These are phyloP conservation scores for Alternaria infectoria DNA, from an alignment of 2,329 filamentous ascomycete species.

Conservation along the genomic window DNA sequence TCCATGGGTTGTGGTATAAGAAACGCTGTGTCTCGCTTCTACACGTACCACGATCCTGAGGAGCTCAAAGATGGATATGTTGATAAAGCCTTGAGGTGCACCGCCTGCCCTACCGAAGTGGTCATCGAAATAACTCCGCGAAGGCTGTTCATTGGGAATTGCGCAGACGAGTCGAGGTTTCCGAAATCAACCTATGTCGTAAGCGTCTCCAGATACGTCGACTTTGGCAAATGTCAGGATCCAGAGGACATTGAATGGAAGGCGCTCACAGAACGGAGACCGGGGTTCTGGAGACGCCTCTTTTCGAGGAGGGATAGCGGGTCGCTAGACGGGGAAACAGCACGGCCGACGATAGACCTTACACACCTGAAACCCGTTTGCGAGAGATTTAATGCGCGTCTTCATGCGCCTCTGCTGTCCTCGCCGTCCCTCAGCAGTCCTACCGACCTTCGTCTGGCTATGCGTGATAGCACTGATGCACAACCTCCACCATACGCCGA, in stretches of 20 bases:
- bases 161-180: not conserved
- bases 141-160: not conserved
- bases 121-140: not conserved
- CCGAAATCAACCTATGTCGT: not conserved
- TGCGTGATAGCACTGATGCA: not conserved
- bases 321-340: not conserved
- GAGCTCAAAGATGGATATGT: not conserved
- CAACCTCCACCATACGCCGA: not conserved
- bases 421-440: not conserved
- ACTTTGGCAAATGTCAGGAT: not conserved
- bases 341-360: not conserved
- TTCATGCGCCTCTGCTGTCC: not conserved
- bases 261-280: not conserved
- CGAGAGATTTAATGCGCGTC: not conserved
- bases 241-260: not conserved
- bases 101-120: not conserved
- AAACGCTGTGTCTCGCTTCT: not conserved
- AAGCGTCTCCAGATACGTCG: not conserved
- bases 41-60: not conserved
- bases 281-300: not conserved
- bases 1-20: not conserved
- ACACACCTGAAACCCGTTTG: not conserved
- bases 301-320: not conserved
- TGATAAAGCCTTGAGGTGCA: not conserved
- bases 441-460: not conserved